A percentile compares a stretch with the other conserved stretches of the same genome.
Conservation (phyloP, 805 yeast genomes). For the Schizosaccharomyces lindneri region DNA sequence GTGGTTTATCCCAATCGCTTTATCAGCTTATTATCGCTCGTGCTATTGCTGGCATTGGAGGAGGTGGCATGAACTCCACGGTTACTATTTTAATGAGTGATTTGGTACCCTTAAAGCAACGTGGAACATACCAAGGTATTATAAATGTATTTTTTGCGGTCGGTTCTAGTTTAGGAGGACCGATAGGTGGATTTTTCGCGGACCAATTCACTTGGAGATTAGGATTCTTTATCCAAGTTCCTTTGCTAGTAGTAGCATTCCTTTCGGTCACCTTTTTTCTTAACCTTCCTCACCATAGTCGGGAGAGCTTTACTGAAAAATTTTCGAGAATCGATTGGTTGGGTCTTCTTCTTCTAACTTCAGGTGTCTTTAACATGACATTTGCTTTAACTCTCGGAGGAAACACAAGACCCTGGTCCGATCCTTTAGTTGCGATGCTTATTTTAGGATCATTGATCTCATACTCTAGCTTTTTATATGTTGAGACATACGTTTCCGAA, state of each 20-base stretch:
- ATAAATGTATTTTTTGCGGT: slow-evolving; percentile 19
- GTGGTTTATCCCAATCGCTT: neutral
- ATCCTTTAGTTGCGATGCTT: slow-evolving; percentile 18
- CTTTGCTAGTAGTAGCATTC: slow-evolving; percentile 16
- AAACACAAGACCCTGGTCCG: slow-evolving; percentile 23
- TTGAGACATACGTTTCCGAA: slow-evolving; percentile 25
- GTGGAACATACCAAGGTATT: slow-evolving; percentile 67
- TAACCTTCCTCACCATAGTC: slow-evolving; percentile 2
- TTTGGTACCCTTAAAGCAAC: slow-evolving; percentile 42
- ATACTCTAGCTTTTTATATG: slow-evolving; percentile 21
- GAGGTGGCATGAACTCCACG: slow-evolving; percentile 64
- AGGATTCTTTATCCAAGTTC: slow-evolving; percentile 19
- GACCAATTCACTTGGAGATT: slow-evolving; percentile 38
- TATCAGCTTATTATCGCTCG: slow-evolving; percentile 15
- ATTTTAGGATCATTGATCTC: slow-evolving; percentile 14
- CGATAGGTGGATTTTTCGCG: slow-evolving; percentile 28
- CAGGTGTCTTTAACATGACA: slow-evolving; percentile 31
- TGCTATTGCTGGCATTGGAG: slow-evolving; percentile 67
- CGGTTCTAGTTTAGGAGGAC: slow-evolving; percentile 5
- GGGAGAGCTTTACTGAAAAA: slow-evolving; percentile 17
- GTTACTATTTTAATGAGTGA: slow-evolving; percentile 58
- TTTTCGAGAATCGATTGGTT: slow-evolving; percentile 36
- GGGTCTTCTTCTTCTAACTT: slow-evolving; percentile 36
- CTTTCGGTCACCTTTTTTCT: slow-evolving; percentile 13
- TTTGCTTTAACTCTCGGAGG: slow-evolving; percentile 46